Conservation (phyloP, 2,329 filamentous ascomycete genomes). For the Ceratocystiopsis brevicomis region DNA sequence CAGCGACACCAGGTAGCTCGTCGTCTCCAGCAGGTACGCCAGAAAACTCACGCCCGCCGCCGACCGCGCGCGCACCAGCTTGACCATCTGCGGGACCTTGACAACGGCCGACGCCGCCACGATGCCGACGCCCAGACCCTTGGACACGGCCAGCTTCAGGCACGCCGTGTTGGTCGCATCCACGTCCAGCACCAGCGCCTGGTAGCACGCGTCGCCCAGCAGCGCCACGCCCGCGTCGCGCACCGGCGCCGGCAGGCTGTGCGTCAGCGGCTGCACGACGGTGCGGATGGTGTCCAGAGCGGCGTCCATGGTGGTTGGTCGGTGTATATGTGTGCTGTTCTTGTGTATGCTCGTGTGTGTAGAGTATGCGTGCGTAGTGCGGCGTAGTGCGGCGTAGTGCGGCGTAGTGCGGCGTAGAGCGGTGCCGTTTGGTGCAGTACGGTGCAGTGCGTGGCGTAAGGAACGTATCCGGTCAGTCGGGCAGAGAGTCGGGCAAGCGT, state of each 20-base stretch:
- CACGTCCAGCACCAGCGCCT: slow-evolving; percentile 66
- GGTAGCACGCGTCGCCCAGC: slow-evolving; percentile 71
- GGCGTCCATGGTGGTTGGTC: background rate
- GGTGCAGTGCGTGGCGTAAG: no score
- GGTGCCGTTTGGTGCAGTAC: no score
- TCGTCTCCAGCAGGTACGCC: slow-evolving; percentile 81
- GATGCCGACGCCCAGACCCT: slow-evolving; percentile 83
- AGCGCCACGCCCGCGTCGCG: slow-evolving; percentile 59
- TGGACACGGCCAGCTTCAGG: slow-evolving; percentile 77
- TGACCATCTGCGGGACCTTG: slow-evolving; percentile 93
- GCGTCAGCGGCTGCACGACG: slow-evolving; percentile 48
- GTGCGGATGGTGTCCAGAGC: slow-evolving; percentile 43
- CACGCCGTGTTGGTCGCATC: slow-evolving; percentile 60
- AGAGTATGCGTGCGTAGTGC: no score
- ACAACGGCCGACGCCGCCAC: slow-evolving; percentile 78
- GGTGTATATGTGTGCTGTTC: no score
- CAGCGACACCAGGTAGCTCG: slow-evolving; percentile 70
- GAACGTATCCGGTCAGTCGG: no score
- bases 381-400: no score
- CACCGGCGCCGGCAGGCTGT: slow-evolving; percentile 55
- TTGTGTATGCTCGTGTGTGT: no score
- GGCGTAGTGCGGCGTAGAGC: no score
- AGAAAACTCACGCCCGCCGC: slow-evolving; percentile 74
- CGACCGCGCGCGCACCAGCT: slow-evolving; percentile 65
- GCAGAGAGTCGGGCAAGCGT: no score